phyloP scores from a whole-genome alignment of 208 protist species.

The Trypanosoma lewisi region DNA sequence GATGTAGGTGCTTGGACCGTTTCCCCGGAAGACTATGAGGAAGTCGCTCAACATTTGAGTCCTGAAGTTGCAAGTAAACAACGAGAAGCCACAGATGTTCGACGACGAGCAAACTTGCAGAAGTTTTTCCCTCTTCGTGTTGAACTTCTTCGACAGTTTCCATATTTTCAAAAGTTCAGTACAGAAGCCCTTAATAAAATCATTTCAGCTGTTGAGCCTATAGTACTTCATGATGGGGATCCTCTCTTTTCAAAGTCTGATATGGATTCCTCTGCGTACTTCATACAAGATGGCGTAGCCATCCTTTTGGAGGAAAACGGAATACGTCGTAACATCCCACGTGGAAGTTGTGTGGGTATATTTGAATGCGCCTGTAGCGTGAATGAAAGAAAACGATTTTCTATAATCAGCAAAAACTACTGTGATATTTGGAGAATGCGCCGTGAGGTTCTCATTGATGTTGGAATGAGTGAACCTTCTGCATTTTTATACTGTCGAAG shows the following conservation, averaged over 20 bases:
- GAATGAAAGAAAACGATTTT: constrained; percentile 70
- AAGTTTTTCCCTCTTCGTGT: constrained; percentile 77
- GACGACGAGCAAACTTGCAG: constrained; percentile 77
- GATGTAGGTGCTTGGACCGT: constrained; percentile 82
- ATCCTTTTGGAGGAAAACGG: constrained; percentile 44
- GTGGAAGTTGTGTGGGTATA: constrained; percentile 80
- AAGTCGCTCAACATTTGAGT: constrained; percentile 67
- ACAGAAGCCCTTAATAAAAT: constrained; percentile 48
- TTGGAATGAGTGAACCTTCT: constrained; percentile 84
- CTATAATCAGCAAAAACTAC: constrained; percentile 83
- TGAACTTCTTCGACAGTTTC: constrained; percentile 72
- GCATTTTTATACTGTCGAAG: constrained; percentile 77
- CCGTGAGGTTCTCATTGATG: constrained; percentile 70
- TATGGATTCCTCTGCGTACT: constrained; percentile 80
- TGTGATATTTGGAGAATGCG: constrained; percentile 84
- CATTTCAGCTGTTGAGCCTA: constrained; percentile 68
- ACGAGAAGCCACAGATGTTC: constrained; percentile 81
- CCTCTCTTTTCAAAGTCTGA: constrained; percentile 52
- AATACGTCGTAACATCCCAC: constrained; percentile 30
- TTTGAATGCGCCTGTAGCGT: constrained; percentile 87
- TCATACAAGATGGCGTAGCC: constrained; percentile 80
- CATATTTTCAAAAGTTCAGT: constrained; percentile 78
- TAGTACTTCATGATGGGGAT: constrained; percentile 84
- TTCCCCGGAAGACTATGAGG: constrained; percentile 78
- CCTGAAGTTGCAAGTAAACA: constrained; percentile 76